Percentiles rank a stretch among this genome's conserved stretches.
Evolutionary conservation across 257 asterid species (phyloP).

Genomic region (Forsythia viridissima): DNA sequence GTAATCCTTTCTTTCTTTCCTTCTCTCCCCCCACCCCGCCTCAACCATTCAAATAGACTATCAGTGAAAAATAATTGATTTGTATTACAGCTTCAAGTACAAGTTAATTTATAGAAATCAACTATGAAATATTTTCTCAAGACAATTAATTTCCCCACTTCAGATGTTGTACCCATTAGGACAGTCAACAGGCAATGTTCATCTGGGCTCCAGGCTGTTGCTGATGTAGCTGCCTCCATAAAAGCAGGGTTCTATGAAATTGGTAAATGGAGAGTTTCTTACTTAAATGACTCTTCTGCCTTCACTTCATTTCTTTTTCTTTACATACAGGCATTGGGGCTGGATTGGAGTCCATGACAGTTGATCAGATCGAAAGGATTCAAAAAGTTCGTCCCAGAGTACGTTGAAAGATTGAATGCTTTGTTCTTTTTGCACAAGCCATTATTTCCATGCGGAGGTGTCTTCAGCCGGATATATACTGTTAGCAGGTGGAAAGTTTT

Average conservation of each 20-base stretch:
- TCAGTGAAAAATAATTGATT: neutral
- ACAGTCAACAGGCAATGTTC: conserved; percentile 94
- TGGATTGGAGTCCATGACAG: conserved; percentile 86
- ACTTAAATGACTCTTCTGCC: neutral
- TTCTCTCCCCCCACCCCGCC: too few relatives aligned
- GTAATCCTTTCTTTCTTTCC: conserved; percentile 34
- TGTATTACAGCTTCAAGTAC: too few relatives aligned
- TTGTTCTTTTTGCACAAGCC: neutral
- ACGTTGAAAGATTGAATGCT: conserved; percentile 17
- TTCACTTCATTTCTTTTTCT: neutral
- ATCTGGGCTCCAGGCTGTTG: conserved; percentile 95
- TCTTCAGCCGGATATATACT: conserved; percentile 16
- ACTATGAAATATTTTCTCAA: neutral
- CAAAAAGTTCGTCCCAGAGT: conserved; percentile 58
- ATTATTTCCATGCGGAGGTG: neutral
- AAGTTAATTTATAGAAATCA: neutral
- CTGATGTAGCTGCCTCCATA: conserved; percentile 92
- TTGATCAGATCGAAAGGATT: conserved; percentile 43
- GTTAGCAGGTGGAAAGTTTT: conserved; percentile 53
- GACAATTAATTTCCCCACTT: neutral
- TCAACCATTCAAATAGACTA: too few relatives aligned
- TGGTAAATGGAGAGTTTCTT: conserved; percentile 41
- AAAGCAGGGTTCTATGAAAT: conserved; percentile 88
- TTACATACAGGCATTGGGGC: conserved; percentile 75
- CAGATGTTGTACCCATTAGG: conserved; percentile 82